Percentiles rank a stretch among this genome's conserved stretches.
Conservation (phyloP, 495 filamentous ascomycete genomes). For the Ascobolus immersus region DNA sequence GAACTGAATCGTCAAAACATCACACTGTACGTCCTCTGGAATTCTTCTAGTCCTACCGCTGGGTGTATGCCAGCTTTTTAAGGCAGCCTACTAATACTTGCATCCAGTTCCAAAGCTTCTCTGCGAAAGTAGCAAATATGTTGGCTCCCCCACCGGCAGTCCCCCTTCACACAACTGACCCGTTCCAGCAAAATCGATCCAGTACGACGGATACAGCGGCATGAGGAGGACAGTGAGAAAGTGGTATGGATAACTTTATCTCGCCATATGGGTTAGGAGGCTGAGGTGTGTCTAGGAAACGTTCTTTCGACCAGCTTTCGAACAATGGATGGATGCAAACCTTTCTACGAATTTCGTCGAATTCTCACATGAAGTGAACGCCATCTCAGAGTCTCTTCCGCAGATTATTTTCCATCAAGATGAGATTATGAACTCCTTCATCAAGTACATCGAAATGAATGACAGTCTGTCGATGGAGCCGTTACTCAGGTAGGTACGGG, state of each 20-base stretch:
- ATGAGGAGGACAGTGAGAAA: constrained; percentile 49
- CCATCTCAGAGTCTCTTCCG: constrained; percentile 65
- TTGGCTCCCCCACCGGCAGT: not conserved
- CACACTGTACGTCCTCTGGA: no score
- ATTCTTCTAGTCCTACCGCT: no score
- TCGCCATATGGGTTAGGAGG: not conserved
- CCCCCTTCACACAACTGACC: constrained; percentile 1
- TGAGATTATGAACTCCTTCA: constrained; percentile 52
- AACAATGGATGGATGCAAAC: constrained; percentile 79
- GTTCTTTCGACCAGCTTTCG: constrained; percentile 54
- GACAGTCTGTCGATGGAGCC: constrained; percentile 61
- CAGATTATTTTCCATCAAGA: constrained; percentile 74
- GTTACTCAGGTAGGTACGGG: constrained; percentile 28
- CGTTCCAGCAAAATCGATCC: constrained; percentile 42
- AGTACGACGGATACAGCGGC: constrained; percentile 55
- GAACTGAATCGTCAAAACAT: no score
- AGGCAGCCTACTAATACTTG: not conserved
- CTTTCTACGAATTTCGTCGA: constrained; percentile 49
- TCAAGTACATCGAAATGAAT: constrained; percentile 48
- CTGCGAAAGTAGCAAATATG: constrained; percentile 72
- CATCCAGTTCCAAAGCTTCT: constrained; percentile 70
- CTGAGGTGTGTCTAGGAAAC: constrained; percentile 24
- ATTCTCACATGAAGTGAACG: constrained; percentile 45
- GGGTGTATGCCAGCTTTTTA: no score
- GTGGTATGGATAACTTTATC: not conserved